Percentiles rank a stretch among this genome's conserved stretches.
These are phyloP conservation scores for Daldinia caldariorum DNA, from an alignment of 495 filamentous ascomycete species.

Conservation along the genomic window DNA sequence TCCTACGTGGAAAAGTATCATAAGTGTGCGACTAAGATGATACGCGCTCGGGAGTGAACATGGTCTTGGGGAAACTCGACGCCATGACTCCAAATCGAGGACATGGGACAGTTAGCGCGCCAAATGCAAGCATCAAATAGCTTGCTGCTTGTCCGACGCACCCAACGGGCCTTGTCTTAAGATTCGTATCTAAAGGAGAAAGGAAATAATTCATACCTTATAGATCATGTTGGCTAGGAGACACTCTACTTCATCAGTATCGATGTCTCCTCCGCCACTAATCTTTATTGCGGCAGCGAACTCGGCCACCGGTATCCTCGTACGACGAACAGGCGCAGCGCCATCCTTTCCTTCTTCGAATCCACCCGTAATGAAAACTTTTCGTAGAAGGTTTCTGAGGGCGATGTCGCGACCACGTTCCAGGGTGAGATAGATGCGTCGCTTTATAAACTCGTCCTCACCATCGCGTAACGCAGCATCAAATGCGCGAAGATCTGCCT, in stretches of 20 bases:
- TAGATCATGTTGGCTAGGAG: slow-evolving; percentile 94
- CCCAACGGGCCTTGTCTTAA: neutral
- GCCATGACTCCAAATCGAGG: neutral
- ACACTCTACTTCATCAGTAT: slow-evolving; percentile 95
- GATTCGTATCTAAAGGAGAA: neutral
- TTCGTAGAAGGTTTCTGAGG: slow-evolving; percentile 86
- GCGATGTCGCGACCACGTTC: slow-evolving; percentile 92
- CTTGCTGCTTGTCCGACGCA: neutral
- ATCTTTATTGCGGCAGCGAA: slow-evolving; percentile 72
- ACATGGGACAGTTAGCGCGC: neutral
- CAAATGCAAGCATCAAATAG: neutral
- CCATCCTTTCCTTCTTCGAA: slow-evolving; percentile 78
- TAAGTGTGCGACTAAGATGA: neutral
- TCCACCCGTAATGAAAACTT: slow-evolving; percentile 84
- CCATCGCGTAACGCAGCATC: slow-evolving; percentile 81
- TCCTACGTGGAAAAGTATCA: slow-evolving; percentile 5
- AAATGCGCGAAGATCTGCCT: slow-evolving; percentile 83
- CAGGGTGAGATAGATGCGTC: slow-evolving; percentile 94
- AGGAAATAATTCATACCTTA: slow-evolving; percentile 70
- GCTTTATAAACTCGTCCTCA: slow-evolving; percentile 88
- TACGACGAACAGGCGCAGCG: slow-evolving; percentile 68
- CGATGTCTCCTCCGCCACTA: slow-evolving; percentile 70
- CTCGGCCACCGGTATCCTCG: slow-evolving; percentile 80
- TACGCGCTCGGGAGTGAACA: neutral
- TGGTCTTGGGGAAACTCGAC: neutral